Base-by-base conservation (phyloP, 1,284 basidiomycete genomes). In the Phellopilus nigrolimitatus region DNA sequence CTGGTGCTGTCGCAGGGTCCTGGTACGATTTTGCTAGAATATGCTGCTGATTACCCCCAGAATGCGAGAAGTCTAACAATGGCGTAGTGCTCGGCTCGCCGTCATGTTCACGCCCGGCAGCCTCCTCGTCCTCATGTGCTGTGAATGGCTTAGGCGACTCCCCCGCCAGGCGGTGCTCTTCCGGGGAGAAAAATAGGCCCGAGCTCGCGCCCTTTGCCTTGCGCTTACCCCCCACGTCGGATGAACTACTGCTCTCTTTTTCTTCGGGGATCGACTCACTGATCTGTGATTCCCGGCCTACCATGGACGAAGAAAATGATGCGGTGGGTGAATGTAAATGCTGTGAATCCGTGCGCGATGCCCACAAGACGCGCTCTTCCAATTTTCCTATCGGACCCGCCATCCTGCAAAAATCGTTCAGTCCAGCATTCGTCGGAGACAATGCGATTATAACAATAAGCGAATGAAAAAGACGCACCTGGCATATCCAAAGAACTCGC, bases 401-500 rank as follows among this genome's bases (percentile, higher is more conserved):
- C 86, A 88, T 87, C 60, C 86, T 88, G 21, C 12, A 49, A 33
- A 25, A 40, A 21, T 39, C n/a, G 51, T 53, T 43, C 42, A 37
- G 48, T 53, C 49, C 30, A 36, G 7, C 36, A 12, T 30, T 27
- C n/a, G 5, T n/a, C n/a, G n/a, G n/a, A n/a, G n/a, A n/a, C n/a
- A n/a, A n/a, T n/a, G n/a, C n/a, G n/a, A n/a, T n/a, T n/a, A 8
- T 15, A 24, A n/a, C 3, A 38, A 13, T 17, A 22, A 31, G 15
- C 21, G 47, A 53, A 22, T 21, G 19, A 47, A 49, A 41, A 33
- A 39, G 44, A 65, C 78, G 45, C 61, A 89, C 82, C 77, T 82
- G 19, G 89, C 91, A 61, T 89, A 93, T 24, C 92, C 91, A 61
- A 88, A 94, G 61, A 95, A 95, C 64, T 89, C 87, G 19, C 91